Conservation (phyloP, 768 basidiomycete genomes). For the Pleurotus tuoliensis region DNA sequence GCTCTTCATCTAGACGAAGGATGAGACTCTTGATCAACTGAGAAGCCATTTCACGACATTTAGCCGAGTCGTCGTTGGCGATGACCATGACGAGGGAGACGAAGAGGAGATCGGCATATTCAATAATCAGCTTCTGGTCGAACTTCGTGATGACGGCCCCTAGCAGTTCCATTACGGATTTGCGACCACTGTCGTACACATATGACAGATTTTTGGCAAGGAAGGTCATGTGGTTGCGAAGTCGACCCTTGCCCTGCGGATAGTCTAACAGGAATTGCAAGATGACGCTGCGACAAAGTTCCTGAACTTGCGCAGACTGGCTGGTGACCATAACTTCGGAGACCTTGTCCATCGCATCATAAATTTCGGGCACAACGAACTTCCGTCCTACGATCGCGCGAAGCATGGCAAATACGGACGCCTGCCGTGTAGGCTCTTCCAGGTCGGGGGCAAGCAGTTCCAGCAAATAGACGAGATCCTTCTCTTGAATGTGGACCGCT, state of each 20-base stretch:
- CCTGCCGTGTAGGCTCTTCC: conserved; percentile 85
- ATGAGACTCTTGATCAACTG: conserved; percentile 78
- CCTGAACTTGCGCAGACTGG: conserved; percentile 88
- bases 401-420: conserved; percentile 81
- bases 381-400: conserved; percentile 88
- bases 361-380: conserved; percentile 93
- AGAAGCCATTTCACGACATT: conserved; percentile 87
- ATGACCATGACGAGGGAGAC: conserved; percentile 88
- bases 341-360: conserved; percentile 93
- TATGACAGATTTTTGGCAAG: conserved; percentile 91
- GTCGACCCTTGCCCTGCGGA: conserved; percentile 89
- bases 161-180: conserved; percentile 94
- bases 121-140: conserved; percentile 62
- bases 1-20: conserved; percentile 57
- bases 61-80: conserved; percentile 89
- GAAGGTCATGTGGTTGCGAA: conserved; percentile 86
- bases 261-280: conserved; percentile 97
- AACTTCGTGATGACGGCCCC: conserved; percentile 83
- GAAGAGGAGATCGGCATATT: conserved; percentile 87
- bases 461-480: conserved; percentile 83
- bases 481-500: conserved; percentile 77
- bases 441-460: conserved; percentile 86
- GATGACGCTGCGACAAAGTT: conserved; percentile 82
- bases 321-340: conserved; percentile 91
- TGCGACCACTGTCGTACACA: conserved; percentile 82